Conservation (phyloP, 2,329 filamentous ascomycete genomes). For the Drechslera avenae region DNA sequence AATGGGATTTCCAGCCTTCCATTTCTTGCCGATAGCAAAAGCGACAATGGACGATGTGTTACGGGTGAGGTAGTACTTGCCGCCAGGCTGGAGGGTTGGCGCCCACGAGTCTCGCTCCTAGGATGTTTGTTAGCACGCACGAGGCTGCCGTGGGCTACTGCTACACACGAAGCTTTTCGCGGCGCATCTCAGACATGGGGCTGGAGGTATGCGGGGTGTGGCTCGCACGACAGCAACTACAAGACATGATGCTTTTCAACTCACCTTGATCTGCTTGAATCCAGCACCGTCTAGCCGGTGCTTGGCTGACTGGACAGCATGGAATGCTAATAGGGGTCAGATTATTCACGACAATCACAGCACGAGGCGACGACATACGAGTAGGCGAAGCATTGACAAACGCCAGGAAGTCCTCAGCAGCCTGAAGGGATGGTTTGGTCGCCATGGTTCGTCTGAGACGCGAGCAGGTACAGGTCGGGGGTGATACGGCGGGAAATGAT, state of each 20-base stretch:
- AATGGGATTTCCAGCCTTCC: slow-evolving; percentile 89
- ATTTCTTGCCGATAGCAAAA: slow-evolving; percentile 88
- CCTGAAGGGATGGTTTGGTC: slow-evolving; percentile 50
- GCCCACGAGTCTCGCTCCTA: slow-evolving; percentile 89
- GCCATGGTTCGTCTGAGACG: slow-evolving; percentile 39
- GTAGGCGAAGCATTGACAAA: slow-evolving; percentile 95
- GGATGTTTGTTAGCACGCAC: background rate
- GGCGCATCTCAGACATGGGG: background rate
- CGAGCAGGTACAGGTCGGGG: slow-evolving; percentile 16
- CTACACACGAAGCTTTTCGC: background rate
- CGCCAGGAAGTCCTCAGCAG: slow-evolving; percentile 81
- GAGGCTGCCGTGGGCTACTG: too few relatives aligned
- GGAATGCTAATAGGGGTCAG: slow-evolving; percentile 70
- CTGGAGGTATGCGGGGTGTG: background rate
- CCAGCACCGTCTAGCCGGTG: slow-evolving; percentile 79
- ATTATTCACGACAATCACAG: background rate
- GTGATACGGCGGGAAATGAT: slow-evolving; percentile 14
- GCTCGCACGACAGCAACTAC: background rate
- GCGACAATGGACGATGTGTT: slow-evolving; percentile 92
- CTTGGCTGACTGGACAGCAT: slow-evolving; percentile 83
- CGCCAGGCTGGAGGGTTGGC: slow-evolving; percentile 76
- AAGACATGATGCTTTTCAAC: background rate
- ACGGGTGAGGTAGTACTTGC: slow-evolving; percentile 94
- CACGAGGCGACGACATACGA: slow-evolving; percentile 62
- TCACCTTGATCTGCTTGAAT: slow-evolving; percentile 75